phyloP scores from a whole-genome alignment of 2,329 filamentous ascomycete species.

The Pestalotiopsis sp. region DNA sequence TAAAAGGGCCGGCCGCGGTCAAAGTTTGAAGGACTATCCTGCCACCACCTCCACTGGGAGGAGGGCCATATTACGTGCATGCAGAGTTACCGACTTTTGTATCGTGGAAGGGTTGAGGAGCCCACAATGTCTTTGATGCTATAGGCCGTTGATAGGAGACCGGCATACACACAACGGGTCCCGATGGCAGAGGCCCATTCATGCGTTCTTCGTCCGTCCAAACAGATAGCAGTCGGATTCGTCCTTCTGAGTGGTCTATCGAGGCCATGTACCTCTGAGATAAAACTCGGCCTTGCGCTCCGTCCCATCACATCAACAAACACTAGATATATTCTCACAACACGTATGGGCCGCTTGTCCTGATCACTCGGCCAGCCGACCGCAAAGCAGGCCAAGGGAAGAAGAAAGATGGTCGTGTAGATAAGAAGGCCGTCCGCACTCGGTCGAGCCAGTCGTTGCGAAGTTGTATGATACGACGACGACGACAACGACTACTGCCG shows the following conservation, averaged over 20 bases:
- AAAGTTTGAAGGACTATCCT: background rate
- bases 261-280: background rate
- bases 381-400: background rate
- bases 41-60: background rate
- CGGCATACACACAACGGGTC: constrained; percentile 6
- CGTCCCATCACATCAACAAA: background rate
- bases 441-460: background rate
- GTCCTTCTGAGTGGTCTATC: constrained; percentile 3
- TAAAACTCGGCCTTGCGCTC: constrained; percentile 5
- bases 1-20: constrained; percentile 9
- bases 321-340: background rate
- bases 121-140: background rate
- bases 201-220: constrained; percentile 9
- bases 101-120: background rate
- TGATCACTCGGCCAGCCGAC: background rate
- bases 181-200: constrained; percentile 10
- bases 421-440: background rate
- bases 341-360: background rate
- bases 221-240: constrained; percentile 4
- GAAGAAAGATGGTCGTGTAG: background rate
- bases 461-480: background rate
- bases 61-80: constrained; percentile 13
- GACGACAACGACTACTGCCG: background rate
- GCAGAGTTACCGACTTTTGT: background rate
- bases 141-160: constrained; percentile 3